Percentiles rank a stretch among this genome's conserved stretches.
phyloP scores from a whole-genome alignment of 2,329 filamentous ascomycete genomes.

The Hypoxylon sp. region DNA sequence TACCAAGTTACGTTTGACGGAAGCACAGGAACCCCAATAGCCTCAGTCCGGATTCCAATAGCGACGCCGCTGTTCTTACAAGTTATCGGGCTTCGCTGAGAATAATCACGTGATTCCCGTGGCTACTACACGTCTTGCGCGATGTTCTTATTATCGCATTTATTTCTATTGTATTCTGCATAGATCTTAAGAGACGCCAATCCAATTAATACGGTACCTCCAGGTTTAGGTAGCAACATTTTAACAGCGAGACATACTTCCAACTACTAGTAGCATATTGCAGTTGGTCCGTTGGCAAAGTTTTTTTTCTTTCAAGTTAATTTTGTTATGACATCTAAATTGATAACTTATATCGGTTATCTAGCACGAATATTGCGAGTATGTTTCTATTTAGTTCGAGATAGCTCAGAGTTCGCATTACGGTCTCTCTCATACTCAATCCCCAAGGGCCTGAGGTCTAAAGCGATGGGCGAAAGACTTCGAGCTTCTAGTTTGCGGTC shows the following conservation, averaged over 20 bases:
- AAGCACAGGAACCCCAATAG: neutral
- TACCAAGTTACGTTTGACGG: neutral
- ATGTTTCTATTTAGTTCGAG: neutral
- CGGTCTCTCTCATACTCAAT: neutral
- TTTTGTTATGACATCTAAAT: no score
- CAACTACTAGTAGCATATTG: neutral
- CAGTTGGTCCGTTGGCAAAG: no score
- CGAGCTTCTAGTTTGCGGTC: conserved; percentile 1
- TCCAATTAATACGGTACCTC: neutral
- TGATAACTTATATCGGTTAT: no score
- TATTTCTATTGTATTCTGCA: neutral
- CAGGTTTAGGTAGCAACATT: neutral
- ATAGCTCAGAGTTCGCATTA: neutral
- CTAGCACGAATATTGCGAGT: no score
- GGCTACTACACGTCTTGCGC: neutral
- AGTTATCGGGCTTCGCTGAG: neutral
- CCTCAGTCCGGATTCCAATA: neutral
- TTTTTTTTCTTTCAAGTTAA: no score
- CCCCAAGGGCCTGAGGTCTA: conserved; percentile 1
- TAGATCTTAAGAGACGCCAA: neutral
- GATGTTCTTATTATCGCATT: neutral
- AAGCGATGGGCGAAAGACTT: neutral
- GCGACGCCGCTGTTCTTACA: neutral
- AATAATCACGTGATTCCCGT: neutral
- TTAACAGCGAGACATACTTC: neutral